Conservation (phyloP, 2,329 filamentous ascomycete genomes). For the Botrytis galanthina region DNA sequence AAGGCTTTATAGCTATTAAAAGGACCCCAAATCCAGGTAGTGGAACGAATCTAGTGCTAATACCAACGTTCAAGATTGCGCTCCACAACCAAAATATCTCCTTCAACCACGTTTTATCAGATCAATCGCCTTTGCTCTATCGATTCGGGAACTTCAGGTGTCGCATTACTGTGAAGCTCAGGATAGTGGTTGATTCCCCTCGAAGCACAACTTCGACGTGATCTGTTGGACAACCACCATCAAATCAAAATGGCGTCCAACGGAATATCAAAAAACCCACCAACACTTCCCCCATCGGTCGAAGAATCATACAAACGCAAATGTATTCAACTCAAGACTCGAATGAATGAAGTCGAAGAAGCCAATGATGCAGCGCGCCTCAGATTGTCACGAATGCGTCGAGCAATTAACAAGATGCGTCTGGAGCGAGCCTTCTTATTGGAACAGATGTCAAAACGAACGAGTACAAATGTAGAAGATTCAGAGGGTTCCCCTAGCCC, state of each 20-base stretch:
- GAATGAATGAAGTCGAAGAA: slow-evolving; percentile 87
- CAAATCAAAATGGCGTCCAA: slow-evolving; percentile 20
- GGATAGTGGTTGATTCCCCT: not conserved
- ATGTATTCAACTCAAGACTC: slow-evolving; percentile 90
- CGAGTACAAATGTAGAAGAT: slow-evolving; percentile 72
- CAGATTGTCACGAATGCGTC: slow-evolving; percentile 74
- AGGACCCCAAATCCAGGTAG: not conserved
- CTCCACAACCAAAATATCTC: not conserved
- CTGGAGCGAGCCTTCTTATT: slow-evolving; percentile 76
- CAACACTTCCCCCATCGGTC: slow-evolving; percentile 77
- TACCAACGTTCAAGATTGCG: not conserved
- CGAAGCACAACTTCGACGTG: not conserved
- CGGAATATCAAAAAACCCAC: slow-evolving; percentile 45
- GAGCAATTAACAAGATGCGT: slow-evolving; percentile 87
- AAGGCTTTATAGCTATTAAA: slow-evolving; percentile 8
- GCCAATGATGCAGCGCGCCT: slow-evolving; percentile 82
- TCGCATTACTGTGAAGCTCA: slow-evolving; percentile 2
- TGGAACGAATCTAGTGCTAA: slow-evolving; percentile 13
- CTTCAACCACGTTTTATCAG: not conserved
- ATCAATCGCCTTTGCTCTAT: not conserved
- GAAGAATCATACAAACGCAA: slow-evolving; percentile 95
- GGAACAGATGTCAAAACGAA: slow-evolving; percentile 71
- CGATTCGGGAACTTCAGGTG: not conserved
- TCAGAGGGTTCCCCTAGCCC: slow-evolving; percentile 77
- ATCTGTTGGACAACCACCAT: not conserved